Base-by-base conservation (phyloP, 2,329 filamentous ascomycete species). In the Phyllosticta citrichinensis region DNA sequence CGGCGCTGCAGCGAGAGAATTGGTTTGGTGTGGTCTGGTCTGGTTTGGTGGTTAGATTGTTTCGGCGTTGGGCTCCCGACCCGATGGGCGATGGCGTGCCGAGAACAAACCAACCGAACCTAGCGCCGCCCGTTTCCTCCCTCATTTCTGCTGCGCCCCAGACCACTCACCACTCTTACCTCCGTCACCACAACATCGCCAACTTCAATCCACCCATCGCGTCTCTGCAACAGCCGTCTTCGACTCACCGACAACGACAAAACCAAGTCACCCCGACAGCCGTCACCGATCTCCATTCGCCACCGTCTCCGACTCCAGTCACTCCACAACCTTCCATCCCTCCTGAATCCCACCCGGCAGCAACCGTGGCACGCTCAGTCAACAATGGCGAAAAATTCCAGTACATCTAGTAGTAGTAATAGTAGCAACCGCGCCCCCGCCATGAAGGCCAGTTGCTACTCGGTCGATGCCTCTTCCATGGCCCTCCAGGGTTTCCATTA, bases 361-460 rank as follows among this genome's bases (percentile, higher is more conserved):
- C 73, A 75, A 78, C 71, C 75, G 74, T 79, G 78, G 77, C 77
- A 77, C 70, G 67, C 62, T n/a, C 40, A 47, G 64, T 62, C 67
- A 72, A 70, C 82, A 81, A 89, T 89, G 84, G 89, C 85, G 81
- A 80, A 82, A 75, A 81, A 83, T 76, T 81, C 79, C 79, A 82
- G 81, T 81, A 85, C 82, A 83, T 89, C 82, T 86, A 88, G 75
- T 75, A 79, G 75, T 76, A 82, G 85, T 89, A 47, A 47, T 47
- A 88, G 82, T 85, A 89, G 86, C 83, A 75, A 76, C 75, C 71
- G 72, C 70, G 81, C 85, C 80, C 27, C 27, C 40, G 88, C 88
- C 75, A 86, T 94, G 77, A 87, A 93, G 80, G 91, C 92, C 78
- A 92, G 87, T 76, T 95, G 91, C 83, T 97, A 96, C 80, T 80